A percentile compares a stretch with the other conserved stretches of the same genome.
Conservation (phyloP, 2,329 filamentous ascomycete species). For the Hyphodiscus sp. region DNA sequence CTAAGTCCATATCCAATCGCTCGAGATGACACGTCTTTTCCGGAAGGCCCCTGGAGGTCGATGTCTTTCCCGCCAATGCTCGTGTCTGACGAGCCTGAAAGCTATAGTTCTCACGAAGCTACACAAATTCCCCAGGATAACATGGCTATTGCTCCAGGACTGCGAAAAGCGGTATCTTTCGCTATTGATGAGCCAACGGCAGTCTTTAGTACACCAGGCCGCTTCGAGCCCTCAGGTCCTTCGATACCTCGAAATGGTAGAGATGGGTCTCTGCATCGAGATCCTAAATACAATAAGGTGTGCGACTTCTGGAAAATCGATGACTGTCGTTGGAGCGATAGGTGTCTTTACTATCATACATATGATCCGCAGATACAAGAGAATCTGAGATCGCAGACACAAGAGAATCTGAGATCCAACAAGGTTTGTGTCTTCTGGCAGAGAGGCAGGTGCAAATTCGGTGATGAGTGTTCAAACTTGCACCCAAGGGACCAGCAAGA, state of each 20-base stretch:
- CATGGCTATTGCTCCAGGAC: no score
- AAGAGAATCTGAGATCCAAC: not conserved
- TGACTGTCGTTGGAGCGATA: not conserved
- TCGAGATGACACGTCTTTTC: not conserved
- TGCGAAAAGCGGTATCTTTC: no score
- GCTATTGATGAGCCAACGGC: not conserved
- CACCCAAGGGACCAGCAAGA: no score
- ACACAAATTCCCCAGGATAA: no score
- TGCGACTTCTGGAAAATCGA: not conserved
- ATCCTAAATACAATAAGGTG: not conserved
- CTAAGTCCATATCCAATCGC: not conserved
- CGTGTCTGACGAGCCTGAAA: constrained; percentile 4
- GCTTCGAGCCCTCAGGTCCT: no score
- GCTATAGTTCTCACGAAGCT: not conserved
- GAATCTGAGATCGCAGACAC: not conserved
- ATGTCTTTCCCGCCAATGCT: constrained; percentile 2
- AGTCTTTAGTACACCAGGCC: no score
- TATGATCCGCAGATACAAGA: not conserved
- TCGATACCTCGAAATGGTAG: no score
- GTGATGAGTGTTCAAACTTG: no score
- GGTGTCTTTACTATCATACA: not conserved
- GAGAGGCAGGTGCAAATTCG: no score
- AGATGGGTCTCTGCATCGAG: not conserved
- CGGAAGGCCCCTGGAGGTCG: not conserved
- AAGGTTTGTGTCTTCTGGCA: no score